Conservation (phyloP, 163 green algal species). For the Chlamydomonas reinhardtii region DNA sequence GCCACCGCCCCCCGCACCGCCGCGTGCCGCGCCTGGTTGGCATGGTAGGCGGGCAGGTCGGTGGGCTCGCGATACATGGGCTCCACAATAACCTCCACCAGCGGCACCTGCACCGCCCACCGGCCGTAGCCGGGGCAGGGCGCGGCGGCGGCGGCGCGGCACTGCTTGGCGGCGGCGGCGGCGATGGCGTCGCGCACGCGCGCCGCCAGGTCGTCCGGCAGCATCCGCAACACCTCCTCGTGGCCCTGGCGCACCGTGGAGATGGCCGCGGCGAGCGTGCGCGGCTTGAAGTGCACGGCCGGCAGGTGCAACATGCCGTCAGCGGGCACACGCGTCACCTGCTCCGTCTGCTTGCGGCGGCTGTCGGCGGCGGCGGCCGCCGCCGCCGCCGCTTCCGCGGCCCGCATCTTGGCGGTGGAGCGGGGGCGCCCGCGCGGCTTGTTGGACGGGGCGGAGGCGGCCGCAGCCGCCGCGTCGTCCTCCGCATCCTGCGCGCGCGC, state of each 20-base stretch:
- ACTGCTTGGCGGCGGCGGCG: not conserved
- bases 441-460: not conserved
- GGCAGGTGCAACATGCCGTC: constrained; percentile 34
- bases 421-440: constrained; percentile 37
- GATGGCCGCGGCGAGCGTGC: not conserved
- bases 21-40: constrained; percentile 18
- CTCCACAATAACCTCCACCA: constrained; percentile 15
- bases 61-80: constrained; percentile 18
- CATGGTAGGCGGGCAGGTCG: constrained; percentile 10
- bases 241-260: not conserved
- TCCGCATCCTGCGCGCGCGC: not conserved
- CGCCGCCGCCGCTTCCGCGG: constrained; percentile 28
- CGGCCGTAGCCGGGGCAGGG: constrained; percentile 13
- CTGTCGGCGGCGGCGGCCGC: constrained; percentile 38
- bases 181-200: constrained; percentile 1
- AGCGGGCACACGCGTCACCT: not conserved
- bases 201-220: constrained; percentile 25
- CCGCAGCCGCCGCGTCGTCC: not conserved
- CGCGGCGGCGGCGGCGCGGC: not conserved
- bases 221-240: constrained; percentile 44
- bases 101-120: not conserved
- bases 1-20: constrained; percentile 1
- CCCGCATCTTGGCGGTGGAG: constrained; percentile 31
- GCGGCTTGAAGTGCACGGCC: not conserved
- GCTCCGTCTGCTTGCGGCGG: constrained; percentile 32